Percentiles rank a stretch among this genome's conserved stretches.
Conservation (phyloP, 495 filamentous ascomycete species). For the Talaromyces liani region DNA sequence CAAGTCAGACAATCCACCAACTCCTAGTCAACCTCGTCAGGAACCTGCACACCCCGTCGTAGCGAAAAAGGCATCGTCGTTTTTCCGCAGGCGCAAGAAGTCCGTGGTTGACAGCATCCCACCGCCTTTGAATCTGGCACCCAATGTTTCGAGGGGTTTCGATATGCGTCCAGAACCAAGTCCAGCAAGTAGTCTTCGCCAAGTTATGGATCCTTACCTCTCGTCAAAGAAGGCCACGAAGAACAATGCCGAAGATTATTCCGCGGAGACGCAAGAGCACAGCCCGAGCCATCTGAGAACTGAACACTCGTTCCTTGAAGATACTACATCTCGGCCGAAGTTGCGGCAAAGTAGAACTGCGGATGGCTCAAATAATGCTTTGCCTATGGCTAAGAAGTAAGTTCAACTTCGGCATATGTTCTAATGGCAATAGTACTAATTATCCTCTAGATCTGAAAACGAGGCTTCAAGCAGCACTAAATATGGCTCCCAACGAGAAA, state of each 20-base stretch:
- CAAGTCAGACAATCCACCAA: slow-evolving; percentile 11
- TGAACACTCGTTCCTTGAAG: slow-evolving; percentile 10
- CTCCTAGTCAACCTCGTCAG: slow-evolving; percentile 29
- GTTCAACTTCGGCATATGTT: neutral
- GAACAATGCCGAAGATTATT: slow-evolving; percentile 20
- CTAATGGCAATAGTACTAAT: slow-evolving; percentile 22
- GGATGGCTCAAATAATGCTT: neutral
- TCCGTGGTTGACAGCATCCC: slow-evolving; percentile 55
- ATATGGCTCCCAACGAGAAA: neutral
- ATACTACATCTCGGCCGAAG: slow-evolving; percentile 9
- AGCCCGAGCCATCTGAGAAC: neutral
- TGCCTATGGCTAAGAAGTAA: neutral
- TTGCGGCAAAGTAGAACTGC: slow-evolving; percentile 2
- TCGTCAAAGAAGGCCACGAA: slow-evolving; percentile 16
- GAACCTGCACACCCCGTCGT: slow-evolving; percentile 48
- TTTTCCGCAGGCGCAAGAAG: slow-evolving; percentile 90
- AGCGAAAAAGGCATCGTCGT: slow-evolving; percentile 83
- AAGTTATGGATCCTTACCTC: slow-evolving; percentile 87
- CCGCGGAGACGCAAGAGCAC: slow-evolving; percentile 5
- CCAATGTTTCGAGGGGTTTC: slow-evolving; percentile 14
- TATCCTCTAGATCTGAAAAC: slow-evolving; percentile 46
- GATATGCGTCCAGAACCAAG: slow-evolving; percentile 48
- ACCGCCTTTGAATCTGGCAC: slow-evolving; percentile 27
- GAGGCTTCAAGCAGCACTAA: slow-evolving; percentile 24
- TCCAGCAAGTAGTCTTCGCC: slow-evolving; percentile 79